Conservation (phyloP, 257 asterid genomes). For the Fraxinus americana region DNA sequence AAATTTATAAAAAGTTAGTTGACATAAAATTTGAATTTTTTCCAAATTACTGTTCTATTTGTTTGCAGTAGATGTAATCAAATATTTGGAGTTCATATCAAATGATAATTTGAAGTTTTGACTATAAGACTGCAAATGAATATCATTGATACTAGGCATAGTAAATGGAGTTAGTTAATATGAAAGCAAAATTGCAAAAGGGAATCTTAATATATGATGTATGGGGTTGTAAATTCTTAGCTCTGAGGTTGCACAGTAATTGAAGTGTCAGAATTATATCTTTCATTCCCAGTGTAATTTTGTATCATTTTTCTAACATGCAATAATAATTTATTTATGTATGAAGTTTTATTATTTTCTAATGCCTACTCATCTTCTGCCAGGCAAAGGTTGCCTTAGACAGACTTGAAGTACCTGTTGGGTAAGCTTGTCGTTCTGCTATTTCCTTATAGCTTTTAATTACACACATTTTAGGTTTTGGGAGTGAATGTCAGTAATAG, state of each 20-base stretch:
- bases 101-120: background rate
- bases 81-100: background rate
- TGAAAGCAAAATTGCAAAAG: background rate
- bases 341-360: background rate
- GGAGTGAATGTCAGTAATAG: conserved; percentile 12
- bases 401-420: conserved; percentile 86
- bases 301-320: background rate
- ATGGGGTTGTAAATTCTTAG: conserved; percentile 4
- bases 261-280: background rate
- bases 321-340: background rate
- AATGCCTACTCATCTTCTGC: conserved; percentile 21
- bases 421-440: conserved; percentile 44
- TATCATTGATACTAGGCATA: background rate
- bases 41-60: conserved; percentile 3
- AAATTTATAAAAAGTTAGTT: background rate
- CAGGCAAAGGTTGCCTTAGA: conserved; percentile 78
- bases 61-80: background rate
- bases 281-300: background rate
- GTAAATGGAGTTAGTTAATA: conserved; percentile 1
- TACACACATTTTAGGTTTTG: conserved; percentile 5
- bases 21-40: background rate
- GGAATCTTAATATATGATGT: background rate
- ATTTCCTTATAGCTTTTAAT: conserved; percentile 9
- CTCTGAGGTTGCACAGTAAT: conserved; percentile 2
- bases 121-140: background rate